A percentile compares a stretch with the other conserved stretches of the same genome.
These are phyloP conservation scores for Rhodamnia argentea DNA, from an alignment of 345 rosid genomes.

Conservation along the genomic window DNA sequence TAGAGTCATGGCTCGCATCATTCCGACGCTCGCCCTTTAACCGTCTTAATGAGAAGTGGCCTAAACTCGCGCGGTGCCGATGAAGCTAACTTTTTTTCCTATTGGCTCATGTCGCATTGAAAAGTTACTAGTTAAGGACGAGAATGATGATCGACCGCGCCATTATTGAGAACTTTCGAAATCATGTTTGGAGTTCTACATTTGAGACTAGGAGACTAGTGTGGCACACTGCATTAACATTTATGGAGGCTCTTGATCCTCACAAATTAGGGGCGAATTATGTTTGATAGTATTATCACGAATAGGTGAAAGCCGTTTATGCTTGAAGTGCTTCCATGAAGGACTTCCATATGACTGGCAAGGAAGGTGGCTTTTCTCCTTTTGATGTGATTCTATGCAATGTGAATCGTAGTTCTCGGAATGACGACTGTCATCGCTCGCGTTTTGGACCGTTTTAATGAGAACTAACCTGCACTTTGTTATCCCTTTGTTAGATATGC, in stretches of 20 bases:
- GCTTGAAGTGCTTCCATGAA: not conserved
- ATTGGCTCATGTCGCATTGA: not conserved
- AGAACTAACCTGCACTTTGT: not conserved
- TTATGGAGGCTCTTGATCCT: not conserved
- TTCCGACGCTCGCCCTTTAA: not conserved
- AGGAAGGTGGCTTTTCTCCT: not conserved
- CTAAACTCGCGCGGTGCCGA: not conserved
- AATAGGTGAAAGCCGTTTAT: no score
- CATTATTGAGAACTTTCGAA: not conserved
- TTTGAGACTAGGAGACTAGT: not conserved
- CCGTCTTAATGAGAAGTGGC: not conserved
- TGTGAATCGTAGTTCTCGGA: not conserved
- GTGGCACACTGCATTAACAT: not conserved
- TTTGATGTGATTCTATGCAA: not conserved
- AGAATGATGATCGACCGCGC: not conserved
- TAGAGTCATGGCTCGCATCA: not conserved
- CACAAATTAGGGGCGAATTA: not conserved
- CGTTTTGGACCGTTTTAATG: not conserved
- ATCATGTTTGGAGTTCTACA: not conserved
- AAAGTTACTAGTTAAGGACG: not conserved
- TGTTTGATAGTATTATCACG: no score
- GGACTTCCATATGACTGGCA: not conserved
- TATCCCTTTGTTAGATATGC: not conserved
- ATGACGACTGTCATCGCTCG: not conserved
- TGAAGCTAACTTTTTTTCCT: not conserved